Evolutionary conservation across 352 stramenopile species (phyloP).

Genomic region (Pilasporangium apinafurcum): DNA sequence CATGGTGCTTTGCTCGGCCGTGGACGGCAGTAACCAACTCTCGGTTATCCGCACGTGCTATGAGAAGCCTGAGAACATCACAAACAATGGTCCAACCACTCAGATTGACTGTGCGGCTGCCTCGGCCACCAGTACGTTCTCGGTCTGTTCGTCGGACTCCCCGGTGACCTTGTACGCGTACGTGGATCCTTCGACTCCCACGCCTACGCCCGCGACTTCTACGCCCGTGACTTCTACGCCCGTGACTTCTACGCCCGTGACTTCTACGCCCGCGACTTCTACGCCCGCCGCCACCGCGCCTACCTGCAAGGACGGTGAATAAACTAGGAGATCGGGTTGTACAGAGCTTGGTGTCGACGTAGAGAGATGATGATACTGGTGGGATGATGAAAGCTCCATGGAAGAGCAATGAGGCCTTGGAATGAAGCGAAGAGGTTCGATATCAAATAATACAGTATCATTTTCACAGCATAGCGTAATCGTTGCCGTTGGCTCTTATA

Average conservation of each 20-base stretch:
- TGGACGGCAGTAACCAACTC: conserved; percentile 14
- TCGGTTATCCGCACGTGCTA: conserved; percentile 15
- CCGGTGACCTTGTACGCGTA: conserved; percentile 45
- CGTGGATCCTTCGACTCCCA: conserved; percentile 12
- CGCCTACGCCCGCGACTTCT: background rate
- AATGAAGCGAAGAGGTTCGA: too few relatives aligned
- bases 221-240: conserved; percentile 1
- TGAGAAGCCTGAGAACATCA: conserved; percentile 15
- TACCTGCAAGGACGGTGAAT: too few relatives aligned
- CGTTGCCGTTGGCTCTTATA: too few relatives aligned
- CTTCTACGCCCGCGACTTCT: background rate
- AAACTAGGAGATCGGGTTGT: too few relatives aligned
- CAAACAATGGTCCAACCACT: conserved; percentile 25
- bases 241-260: conserved; percentile 2
- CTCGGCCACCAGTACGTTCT: conserved; percentile 37
- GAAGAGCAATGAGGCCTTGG: too few relatives aligned
- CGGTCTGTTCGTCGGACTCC: conserved; percentile 29
- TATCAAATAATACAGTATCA: too few relatives aligned
- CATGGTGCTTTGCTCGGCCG: conserved; percentile 10
- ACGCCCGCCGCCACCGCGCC: background rate
- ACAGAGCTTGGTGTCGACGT: too few relatives aligned
- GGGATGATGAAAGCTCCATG: too few relatives aligned
- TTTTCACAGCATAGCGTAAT: too few relatives aligned
- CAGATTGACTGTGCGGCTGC: conserved; percentile 35
- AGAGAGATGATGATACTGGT: too few relatives aligned